Percentiles rank a stretch among this genome's conserved stretches.
Evolutionary conservation across 352 stramenopile species (phyloP).

Genomic region (Halophytophthora batemanensis): DNA sequence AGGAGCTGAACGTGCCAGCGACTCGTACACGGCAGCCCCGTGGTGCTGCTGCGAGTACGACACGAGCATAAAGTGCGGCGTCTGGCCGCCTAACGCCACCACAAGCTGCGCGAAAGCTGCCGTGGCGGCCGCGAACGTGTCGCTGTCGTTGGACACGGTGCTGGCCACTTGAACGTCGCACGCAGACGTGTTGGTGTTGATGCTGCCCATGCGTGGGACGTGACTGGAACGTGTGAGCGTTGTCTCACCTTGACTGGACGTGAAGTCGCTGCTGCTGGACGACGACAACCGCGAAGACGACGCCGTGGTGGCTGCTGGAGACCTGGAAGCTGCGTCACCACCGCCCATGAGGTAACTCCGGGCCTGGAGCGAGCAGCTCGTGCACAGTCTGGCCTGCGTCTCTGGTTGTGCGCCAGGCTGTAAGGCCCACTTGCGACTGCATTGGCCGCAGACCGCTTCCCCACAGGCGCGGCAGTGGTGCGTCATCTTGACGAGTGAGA

Average conservation of each 20-base stretch:
- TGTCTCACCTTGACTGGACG: conserved; percentile 13
- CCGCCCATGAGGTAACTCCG: conserved; percentile 50
- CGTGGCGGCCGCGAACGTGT: conserved; percentile 50
- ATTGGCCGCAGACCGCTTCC: conserved; percentile 79
- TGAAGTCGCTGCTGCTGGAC: conserved; percentile 23
- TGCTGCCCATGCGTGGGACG: conserved; percentile 14
- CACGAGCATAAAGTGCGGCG: conserved; percentile 78
- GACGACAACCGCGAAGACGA: conserved; percentile 29
- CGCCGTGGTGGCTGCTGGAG: conserved; percentile 19
- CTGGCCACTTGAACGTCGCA: conserved; percentile 73
- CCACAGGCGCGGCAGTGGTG: conserved; percentile 83
- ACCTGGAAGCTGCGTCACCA: conserved; percentile 26
- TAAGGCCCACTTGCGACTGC: conserved; percentile 79
- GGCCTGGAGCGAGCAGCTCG: conserved; percentile 73
- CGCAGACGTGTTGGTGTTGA: conserved; percentile 20
- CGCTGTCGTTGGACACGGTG: conserved; percentile 54
- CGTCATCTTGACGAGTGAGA: conserved; percentile 69
- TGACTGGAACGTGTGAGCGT: conserved; percentile 20
- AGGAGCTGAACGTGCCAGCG: conserved; percentile 52
- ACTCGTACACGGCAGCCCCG: conserved; percentile 51
- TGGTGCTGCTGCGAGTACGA: conserved; percentile 70
- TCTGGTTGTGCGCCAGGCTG: conserved; percentile 55
- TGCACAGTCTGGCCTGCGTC: conserved; percentile 76
- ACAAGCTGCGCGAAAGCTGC: conserved; percentile 61
- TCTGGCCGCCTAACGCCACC: conserved; percentile 48